Conservation (phyloP, 805 yeast genomes). For the Saccharomycopsis guyanensis region DNA sequence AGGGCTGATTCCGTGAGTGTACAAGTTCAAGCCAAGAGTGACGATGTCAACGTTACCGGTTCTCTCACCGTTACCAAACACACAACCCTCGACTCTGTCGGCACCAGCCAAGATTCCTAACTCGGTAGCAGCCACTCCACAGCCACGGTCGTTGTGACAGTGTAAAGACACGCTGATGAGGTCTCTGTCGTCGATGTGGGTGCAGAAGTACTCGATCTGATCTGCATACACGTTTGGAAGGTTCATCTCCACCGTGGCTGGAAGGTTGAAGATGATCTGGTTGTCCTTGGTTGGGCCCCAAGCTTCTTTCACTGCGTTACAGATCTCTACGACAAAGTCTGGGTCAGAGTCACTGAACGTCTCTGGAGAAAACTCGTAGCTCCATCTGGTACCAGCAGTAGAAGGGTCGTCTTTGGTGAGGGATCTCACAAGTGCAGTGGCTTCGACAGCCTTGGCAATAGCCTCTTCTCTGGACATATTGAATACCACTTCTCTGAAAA, state of each 20-base stretch:
- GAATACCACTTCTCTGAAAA: constrained; percentile 69
- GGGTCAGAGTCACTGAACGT: constrained; percentile 69
- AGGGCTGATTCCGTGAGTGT: constrained; percentile 71
- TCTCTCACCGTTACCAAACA: constrained; percentile 79
- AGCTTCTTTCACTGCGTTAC: constrained; percentile 71
- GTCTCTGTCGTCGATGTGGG: constrained; percentile 62
- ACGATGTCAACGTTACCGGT: constrained; percentile 78
- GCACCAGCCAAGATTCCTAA: constrained; percentile 76
- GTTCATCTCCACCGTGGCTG: constrained; percentile 76
- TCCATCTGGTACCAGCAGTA: constrained; percentile 58
- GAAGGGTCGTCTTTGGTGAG: constrained; percentile 69
- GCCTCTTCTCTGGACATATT: constrained; percentile 66
- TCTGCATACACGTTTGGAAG: constrained; percentile 74
- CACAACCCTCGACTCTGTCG: constrained; percentile 78
- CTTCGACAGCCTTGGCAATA: constrained; percentile 58
- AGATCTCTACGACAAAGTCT: constrained; percentile 66
- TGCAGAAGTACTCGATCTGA: constrained; percentile 69
- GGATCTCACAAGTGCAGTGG: constrained; percentile 58
- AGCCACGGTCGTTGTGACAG: constrained; percentile 75
- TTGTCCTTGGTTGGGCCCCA: constrained; percentile 74
- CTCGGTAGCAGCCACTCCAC: constrained; percentile 80
- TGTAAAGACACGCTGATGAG: constrained; percentile 64
- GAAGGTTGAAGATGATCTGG: constrained; percentile 71
- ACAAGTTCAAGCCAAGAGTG: constrained; percentile 69
- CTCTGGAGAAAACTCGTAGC: constrained; percentile 73